Percentiles rank a stretch among this genome's conserved stretches.
Evolutionary conservation across 2,329 filamentous ascomycete species (phyloP).

Genomic region (Berkeleyomyces rouxiae): DNA sequence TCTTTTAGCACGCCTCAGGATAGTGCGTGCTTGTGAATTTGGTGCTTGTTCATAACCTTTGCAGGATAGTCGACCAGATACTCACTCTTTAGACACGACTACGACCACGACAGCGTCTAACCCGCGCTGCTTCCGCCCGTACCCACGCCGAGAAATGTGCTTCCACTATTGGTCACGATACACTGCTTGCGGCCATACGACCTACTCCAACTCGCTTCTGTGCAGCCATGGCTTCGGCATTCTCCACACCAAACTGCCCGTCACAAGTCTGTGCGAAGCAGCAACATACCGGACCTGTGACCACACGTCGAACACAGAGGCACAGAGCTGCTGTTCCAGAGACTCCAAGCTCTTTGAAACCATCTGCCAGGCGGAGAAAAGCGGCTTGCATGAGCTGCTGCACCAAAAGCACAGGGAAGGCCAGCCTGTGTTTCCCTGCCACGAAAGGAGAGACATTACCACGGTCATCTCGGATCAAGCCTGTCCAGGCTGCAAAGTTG

Average conservation of each 20-base stretch:
- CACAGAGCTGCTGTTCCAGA: not conserved
- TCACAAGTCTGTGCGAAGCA: not conserved
- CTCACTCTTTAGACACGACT: not conserved
- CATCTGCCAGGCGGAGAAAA: not conserved
- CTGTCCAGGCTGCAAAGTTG: not conserved
- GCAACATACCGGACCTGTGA: constrained; percentile 1
- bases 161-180: constrained; percentile 3
- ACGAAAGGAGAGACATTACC: not conserved
- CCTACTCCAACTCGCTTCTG: not conserved
- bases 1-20: too few relatives aligned
- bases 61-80: too few relatives aligned
- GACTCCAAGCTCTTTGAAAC: not conserved
- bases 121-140: not conserved
- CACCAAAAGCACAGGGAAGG: constrained; percentile 28
- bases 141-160: not conserved
- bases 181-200: not conserved
- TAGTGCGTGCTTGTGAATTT: too few relatives aligned
- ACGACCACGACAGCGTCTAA: not conserved
- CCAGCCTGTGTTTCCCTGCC: constrained; percentile 21
- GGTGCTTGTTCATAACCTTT: too few relatives aligned
- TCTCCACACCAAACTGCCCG: not conserved
- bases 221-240: not conserved
- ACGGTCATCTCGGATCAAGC: not conserved
- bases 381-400: constrained; percentile 23
- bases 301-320: not conserved